Base-by-base conservation (phyloP, 2,329 filamentous ascomycete genomes). In the Neonectria sp. region DNA sequence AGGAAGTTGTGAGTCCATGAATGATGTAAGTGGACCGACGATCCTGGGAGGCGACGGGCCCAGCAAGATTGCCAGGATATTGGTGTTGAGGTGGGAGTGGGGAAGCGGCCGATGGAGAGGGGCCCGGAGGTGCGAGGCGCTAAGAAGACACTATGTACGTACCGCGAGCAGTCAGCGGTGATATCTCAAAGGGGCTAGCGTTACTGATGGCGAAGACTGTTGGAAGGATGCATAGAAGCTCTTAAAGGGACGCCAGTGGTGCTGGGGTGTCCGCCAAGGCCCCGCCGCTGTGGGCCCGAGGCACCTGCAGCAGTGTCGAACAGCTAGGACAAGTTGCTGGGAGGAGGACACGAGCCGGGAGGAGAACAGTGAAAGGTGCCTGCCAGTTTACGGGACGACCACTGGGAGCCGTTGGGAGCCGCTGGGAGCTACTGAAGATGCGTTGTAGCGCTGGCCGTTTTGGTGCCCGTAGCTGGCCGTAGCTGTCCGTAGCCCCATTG, bases 151-250 rank as follows among this genome's bases (percentile, higher is more conserved):
- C 21, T 21, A 21, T 21, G 45, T 53, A 60, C 52, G 65, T 55
- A 60, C 37, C 31, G 33, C 49, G 24, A n/a, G 33, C 25, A 35
- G 35, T 43, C 53, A 45, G 49, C 48, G 37, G 63, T 61, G 67
- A 66, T 59, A 31, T 37, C 43, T 55, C n/a, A 65, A 70, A 33
- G 25, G 8, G 55, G 67, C 33, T 71, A 74, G 71, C 58, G 43
- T 63, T 45, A 35, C 51, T 59, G 60, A 55, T 35, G 59, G 53
- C 67, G 73, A 75, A 75, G 68, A 48, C 68, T 68, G 69, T 61
- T 75, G 52, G 73, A 75, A 75, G 73, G 70, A 75, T 71, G 73
- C 69, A 76, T 76, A 63, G 73, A 75, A 75, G 73, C 65, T 68
- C 63, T 64, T 46, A 40, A 40, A 57, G 45, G 46, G 58, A 64